These are phyloP conservation scores for Leccinum rimulosum DNA, from an alignment of 768 basidiomycete species.

Conservation along the genomic window DNA sequence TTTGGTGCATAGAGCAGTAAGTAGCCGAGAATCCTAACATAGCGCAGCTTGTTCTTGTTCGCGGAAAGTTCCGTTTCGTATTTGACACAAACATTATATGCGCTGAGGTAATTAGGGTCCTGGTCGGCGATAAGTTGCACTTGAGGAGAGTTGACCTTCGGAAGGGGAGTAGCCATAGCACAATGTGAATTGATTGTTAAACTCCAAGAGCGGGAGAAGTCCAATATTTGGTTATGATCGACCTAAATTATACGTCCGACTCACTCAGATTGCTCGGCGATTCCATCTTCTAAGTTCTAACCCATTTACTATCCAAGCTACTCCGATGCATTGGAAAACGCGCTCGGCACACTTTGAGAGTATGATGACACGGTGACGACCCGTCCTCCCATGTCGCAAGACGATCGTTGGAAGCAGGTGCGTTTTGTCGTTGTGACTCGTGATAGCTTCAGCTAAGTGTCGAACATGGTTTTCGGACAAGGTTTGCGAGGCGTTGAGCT, in stretches of 20 bases:
- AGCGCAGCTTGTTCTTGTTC: background rate
- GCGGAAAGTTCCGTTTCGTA: background rate
- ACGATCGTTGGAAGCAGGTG: constrained; percentile 50
- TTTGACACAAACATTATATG: constrained; percentile 1
- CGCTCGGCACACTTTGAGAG: constrained; percentile 35
- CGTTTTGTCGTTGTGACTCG: background rate
- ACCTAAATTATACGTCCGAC: no score
- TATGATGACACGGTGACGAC: constrained; percentile 61
- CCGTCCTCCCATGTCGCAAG: constrained; percentile 51
- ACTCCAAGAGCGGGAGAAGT: no score
- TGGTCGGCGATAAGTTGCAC: background rate
- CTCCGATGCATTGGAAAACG: constrained; percentile 17
- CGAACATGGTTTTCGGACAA: no score
- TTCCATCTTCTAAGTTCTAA: no score
- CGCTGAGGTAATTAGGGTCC: background rate
- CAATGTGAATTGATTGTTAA: no score
- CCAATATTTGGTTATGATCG: no score
- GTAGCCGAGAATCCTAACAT: constrained; percentile 8
- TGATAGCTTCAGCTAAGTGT: no score
- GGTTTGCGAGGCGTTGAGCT: no score
- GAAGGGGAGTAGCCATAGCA: background rate
- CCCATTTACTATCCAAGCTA: no score
- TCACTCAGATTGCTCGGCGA: no score
- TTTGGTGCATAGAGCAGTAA: constrained; percentile 6
- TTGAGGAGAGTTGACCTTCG: background rate